Evolutionary conservation across 2,329 filamentous ascomycete genomes (phyloP), one percentile per base, ranked within the genome.

Genomic region (Penicillium sp.): DNA sequence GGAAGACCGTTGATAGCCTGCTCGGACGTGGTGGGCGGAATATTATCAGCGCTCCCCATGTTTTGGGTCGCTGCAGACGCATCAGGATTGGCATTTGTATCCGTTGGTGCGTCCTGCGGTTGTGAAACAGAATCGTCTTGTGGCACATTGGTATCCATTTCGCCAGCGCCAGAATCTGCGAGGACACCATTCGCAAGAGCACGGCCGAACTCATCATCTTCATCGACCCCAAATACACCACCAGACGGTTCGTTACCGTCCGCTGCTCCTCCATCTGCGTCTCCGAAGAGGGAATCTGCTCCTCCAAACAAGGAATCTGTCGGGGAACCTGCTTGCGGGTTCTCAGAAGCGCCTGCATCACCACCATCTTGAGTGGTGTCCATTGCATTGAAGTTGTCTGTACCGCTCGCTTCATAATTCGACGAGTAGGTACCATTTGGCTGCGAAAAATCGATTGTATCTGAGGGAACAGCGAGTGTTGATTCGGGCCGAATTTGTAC

Each of bases 201-300:
- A 58, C 88, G 82, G 3, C 88, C 89, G 68, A 96, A 93, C 65
- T 93, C 91, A 68, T 93, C 89, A 60, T 96, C 92, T 43, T 96
- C 92, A 46, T 96, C 92, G 13, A 90, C 88, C 0, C 85, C 90
- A 73, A 92, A 96, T 4, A 76, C 79, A 48, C 86, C 88, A 26
- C 84, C 80, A 73, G 76, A 84, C 64, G 76, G 82, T 65, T 75
- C 83, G 53, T 79, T 80, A 25, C 79, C 77, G 40, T 77, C 76
- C 13, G 73, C 76, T 49, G 76, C 80, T 26, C 78, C 81, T 73
- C 77, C 88, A 74, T 89, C 87, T 57, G 85, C 89, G 67, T 96
- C 93, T 2, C 94, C 95, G 73, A 98, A 99, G 1, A 99, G 82
- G 2, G 93, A 96, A 51, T 93, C 92, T 0, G 92, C 92, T 0